Conservation (phyloP, 1,284 basidiomycete species). For the Apiotrichum akiyoshidainum region DNA sequence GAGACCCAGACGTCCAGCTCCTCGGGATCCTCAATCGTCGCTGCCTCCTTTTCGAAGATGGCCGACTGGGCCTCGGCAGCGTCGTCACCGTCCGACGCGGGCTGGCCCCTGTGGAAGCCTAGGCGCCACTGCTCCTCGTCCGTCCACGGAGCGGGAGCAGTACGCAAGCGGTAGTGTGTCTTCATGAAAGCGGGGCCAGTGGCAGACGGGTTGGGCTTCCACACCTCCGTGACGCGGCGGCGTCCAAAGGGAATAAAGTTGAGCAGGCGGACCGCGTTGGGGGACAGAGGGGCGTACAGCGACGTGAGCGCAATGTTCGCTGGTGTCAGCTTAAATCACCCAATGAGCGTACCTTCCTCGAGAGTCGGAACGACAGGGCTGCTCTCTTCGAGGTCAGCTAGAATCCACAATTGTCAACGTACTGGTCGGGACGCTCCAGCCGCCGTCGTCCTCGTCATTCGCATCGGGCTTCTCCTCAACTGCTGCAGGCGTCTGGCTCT, state of each 20-base stretch:
- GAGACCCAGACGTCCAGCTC: constrained; percentile 32
- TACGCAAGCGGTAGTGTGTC: constrained; percentile 26
- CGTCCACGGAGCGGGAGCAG: constrained; percentile 36
- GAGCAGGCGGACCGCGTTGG: constrained; percentile 8
- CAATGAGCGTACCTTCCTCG: neutral
- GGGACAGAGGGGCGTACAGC: neutral
- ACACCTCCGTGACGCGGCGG: constrained; percentile 25
- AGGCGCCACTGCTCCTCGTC: constrained; percentile 32
- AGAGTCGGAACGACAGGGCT: neutral
- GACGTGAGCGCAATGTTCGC: constrained; percentile 1
- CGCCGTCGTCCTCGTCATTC: constrained; percentile 15
- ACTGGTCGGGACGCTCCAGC: constrained; percentile 24
- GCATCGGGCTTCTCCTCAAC: neutral
- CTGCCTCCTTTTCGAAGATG: constrained; percentile 26
- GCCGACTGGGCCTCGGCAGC: neutral
- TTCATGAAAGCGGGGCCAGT: constrained; percentile 14
- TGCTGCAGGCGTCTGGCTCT: constrained; percentile 11
- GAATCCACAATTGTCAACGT: neutral
- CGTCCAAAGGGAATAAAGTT: constrained; percentile 34
- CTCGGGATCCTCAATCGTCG: constrained; percentile 25
- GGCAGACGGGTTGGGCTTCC: constrained; percentile 11
- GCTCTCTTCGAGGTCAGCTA: neutral
- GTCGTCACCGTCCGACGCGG: neutral
- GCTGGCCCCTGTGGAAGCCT: constrained; percentile 7
- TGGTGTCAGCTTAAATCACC: neutral